Percentiles rank a stretch among this genome's conserved stretches.
Evolutionary conservation across 768 basidiomycete species (phyloP).

Genomic region (Russula sp.): DNA sequence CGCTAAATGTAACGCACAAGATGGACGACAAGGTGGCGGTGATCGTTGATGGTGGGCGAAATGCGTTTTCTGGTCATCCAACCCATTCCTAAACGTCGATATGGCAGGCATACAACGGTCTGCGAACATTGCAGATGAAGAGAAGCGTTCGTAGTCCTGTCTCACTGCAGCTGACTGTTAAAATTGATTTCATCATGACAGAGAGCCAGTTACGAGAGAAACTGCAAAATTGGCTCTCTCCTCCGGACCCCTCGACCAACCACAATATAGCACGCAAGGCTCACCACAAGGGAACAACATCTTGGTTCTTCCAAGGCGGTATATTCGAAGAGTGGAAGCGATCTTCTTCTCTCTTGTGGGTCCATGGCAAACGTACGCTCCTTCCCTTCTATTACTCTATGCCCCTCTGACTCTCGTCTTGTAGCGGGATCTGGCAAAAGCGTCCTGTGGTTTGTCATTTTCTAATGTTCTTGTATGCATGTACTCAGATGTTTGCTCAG

Average conservation of each 20-base stretch:
- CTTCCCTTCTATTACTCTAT: neutral
- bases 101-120: neutral
- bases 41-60: slow-evolving; percentile 1
- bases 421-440: slow-evolving; percentile 4
- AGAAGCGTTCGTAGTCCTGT: neutral
- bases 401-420: neutral
- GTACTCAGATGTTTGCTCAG: neutral
- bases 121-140: neutral
- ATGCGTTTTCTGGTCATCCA: no score
- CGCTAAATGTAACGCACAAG: neutral
- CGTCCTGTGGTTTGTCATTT: neutral
- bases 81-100: neutral
- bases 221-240: neutral
- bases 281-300: neutral
- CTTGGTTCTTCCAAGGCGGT: neutral
- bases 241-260: neutral
- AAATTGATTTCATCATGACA: neutral
- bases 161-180: neutral
- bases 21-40: neutral
- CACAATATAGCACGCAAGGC: neutral
- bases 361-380: slow-evolving; percentile 3
- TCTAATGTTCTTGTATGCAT: no score
- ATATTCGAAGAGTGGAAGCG: neutral
- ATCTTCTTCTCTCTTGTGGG: slow-evolving; percentile 4
- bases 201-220: neutral